phyloP scores from a whole-genome alignment of 805 yeast species.

The Komagataella kurtzmanii region DNA sequence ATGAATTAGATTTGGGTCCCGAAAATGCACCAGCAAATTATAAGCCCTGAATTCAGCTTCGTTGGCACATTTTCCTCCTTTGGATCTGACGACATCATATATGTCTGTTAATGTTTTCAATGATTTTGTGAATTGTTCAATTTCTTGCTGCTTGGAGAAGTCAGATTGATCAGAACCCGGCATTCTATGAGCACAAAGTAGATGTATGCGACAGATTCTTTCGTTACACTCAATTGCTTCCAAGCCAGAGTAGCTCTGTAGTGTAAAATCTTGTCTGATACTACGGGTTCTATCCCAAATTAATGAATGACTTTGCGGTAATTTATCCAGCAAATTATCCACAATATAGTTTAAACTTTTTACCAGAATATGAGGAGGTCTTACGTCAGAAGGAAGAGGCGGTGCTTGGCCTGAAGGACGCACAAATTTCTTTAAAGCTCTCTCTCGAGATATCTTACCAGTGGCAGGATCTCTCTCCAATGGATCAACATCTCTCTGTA shows the following conservation, averaged over 20 bases:
- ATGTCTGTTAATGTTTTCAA: conserved; percentile 80
- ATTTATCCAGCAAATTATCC: conserved; percentile 40
- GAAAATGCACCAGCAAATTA: conserved; percentile 60
- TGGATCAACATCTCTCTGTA: conserved; percentile 74
- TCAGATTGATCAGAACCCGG: conserved; percentile 51
- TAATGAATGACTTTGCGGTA: conserved; percentile 83
- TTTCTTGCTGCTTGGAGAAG: conserved; percentile 87
- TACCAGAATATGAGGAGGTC: conserved; percentile 74
- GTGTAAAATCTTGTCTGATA: conserved; percentile 92
- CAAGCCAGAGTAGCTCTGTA: conserved; percentile 85
- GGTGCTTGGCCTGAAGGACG: conserved; percentile 99
- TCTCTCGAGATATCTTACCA: conserved; percentile 38
- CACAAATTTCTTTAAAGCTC: conserved; percentile 84
- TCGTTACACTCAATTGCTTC: conserved; percentile 93
- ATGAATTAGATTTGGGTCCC: conserved; percentile 78
- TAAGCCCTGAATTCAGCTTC: conserved; percentile 93
- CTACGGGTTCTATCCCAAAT: conserved; percentile 97
- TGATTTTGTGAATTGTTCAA: conserved; percentile 88
- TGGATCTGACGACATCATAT: conserved; percentile 64
- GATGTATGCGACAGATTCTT: conserved; percentile 78
- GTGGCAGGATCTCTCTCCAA: conserved; percentile 58
- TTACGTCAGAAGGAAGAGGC: conserved; percentile 91
- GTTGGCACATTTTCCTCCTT: conserved; percentile 58
- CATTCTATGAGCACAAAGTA: conserved; percentile 75
- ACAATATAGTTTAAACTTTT: conserved; percentile 61